These are phyloP conservation scores for Neurospora sp. DNA, from an alignment of 495 filamentous ascomycete species.

Conservation along the genomic window DNA sequence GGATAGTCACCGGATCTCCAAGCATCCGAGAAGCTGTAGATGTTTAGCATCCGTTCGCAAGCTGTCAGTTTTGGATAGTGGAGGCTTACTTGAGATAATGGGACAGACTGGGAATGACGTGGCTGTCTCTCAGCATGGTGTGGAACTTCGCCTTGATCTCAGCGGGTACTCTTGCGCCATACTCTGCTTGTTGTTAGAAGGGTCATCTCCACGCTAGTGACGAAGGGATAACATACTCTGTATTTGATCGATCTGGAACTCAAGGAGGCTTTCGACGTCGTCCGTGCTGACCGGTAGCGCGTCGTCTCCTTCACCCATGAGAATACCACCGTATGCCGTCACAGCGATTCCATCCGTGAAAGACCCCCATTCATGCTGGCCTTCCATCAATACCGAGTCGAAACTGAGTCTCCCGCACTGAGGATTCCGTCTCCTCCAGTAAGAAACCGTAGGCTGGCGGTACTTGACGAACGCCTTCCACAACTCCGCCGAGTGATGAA, in stretches of 20 bases:
- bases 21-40: slow-evolving; percentile 67
- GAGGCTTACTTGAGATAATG: slow-evolving; percentile 62
- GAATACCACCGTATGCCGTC: slow-evolving; percentile 50
- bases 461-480: slow-evolving; percentile 77
- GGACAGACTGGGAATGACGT: slow-evolving; percentile 57
- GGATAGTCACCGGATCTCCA: slow-evolving; percentile 89
- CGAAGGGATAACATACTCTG: slow-evolving; percentile 50
- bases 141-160: slow-evolving; percentile 55
- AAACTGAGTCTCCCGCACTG: slow-evolving; percentile 51
- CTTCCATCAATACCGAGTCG: slow-evolving; percentile 51
- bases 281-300: slow-evolving; percentile 54
- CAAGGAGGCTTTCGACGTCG: slow-evolving; percentile 73
- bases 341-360: slow-evolving; percentile 33
- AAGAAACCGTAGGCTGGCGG: slow-evolving; percentile 58
- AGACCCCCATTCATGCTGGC: slow-evolving; percentile 35
- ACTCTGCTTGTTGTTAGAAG: slow-evolving; percentile 10
- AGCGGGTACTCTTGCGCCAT: slow-evolving; percentile 60
- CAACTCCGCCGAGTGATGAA: slow-evolving; percentile 61
- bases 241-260: slow-evolving; percentile 79
- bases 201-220: not conserved
- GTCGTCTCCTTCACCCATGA: slow-evolving; percentile 36
- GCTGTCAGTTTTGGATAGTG: not conserved
- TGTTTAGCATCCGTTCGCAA: slow-evolving; percentile 15
- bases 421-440: slow-evolving; percentile 63
- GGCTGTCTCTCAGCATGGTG: slow-evolving; percentile 53